Conservation (phyloP, 208 protist species). For the Wallacemonas collosoma region DNA sequence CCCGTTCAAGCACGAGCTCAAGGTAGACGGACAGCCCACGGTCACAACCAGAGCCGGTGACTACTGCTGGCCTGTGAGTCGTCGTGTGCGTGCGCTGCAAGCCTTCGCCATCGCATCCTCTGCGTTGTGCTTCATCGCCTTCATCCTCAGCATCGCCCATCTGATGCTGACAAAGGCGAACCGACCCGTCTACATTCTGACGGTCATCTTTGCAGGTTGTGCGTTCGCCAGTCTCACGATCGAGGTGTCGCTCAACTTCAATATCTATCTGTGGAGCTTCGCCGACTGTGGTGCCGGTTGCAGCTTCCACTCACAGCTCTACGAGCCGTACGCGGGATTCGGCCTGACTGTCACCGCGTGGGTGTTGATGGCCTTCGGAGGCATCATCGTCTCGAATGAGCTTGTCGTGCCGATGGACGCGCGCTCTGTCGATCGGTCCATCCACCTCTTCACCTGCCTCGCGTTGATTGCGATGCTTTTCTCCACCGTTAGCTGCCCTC, state of each 20-base stretch:
- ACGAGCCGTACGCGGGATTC: conserved; percentile 68
- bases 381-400: conserved; percentile 53
- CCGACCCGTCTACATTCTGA: conserved; percentile 25
- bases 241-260: conserved; percentile 62
- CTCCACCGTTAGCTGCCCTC: conserved; percentile 48
- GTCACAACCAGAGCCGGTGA: conserved; percentile 28
- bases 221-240: conserved; percentile 48
- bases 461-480: conserved; percentile 62
- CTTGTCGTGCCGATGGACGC: conserved; percentile 53
- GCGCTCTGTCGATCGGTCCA: conserved; percentile 45
- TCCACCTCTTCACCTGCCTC: conserved; percentile 46
- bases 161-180: conserved; percentile 27
- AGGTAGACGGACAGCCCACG: conserved; percentile 27
- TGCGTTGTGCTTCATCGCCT: conserved; percentile 33
- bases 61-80: conserved; percentile 41
- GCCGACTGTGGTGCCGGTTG: conserved; percentile 36
- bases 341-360: conserved; percentile 65
- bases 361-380: conserved; percentile 47
- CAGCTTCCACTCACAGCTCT: conserved; percentile 75
- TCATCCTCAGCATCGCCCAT: conserved; percentile 42
- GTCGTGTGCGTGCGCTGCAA: conserved; percentile 49
- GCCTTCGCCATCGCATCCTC: conserved; percentile 50
- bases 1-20: conserved; percentile 49
- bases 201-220: conserved; percentile 33
- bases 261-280: conserved; percentile 73